Evolutionary conservation across 2,329 filamentous ascomycete species (phyloP).

Genomic region (Colletotrichum sojae): DNA sequence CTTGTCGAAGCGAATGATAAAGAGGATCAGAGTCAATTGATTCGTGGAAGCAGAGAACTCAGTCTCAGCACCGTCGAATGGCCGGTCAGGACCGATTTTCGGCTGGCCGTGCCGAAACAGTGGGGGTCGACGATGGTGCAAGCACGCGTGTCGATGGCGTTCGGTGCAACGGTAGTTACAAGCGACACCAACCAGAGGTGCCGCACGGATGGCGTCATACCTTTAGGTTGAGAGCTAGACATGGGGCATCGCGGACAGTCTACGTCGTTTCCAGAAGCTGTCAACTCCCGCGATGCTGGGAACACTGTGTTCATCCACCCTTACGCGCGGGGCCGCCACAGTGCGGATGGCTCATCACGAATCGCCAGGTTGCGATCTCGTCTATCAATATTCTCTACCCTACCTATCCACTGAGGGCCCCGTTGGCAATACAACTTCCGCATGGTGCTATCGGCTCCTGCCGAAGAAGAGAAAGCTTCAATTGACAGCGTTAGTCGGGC

Average conservation of each 20-base stretch:
- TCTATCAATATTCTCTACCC: conserved; percentile 12
- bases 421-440: conserved; percentile 9
- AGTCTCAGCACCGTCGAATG: background rate
- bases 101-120: conserved; percentile 22
- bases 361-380: conserved; percentile 15
- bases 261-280: conserved; percentile 18
- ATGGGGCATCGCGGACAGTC: conserved; percentile 21
- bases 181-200: conserved; percentile 31
- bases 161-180: conserved; percentile 5
- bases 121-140: conserved; percentile 23
- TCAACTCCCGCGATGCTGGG: background rate
- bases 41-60: background rate
- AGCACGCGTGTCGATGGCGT: conserved; percentile 28
- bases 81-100: conserved; percentile 1
- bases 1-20: too few relatives aligned
- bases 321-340: background rate
- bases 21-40: background rate
- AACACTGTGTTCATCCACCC: background rate
- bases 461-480: conserved; percentile 35
- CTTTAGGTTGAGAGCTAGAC: conserved; percentile 1
- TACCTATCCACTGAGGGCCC: background rate
- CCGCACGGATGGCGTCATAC: conserved; percentile 14
- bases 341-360: conserved; percentile 19
- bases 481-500: background rate
- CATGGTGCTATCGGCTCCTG: conserved; percentile 24